Base-by-base conservation (phyloP, 2,329 filamentous ascomycete genomes). In the Phyllosticta ampelicida region DNA sequence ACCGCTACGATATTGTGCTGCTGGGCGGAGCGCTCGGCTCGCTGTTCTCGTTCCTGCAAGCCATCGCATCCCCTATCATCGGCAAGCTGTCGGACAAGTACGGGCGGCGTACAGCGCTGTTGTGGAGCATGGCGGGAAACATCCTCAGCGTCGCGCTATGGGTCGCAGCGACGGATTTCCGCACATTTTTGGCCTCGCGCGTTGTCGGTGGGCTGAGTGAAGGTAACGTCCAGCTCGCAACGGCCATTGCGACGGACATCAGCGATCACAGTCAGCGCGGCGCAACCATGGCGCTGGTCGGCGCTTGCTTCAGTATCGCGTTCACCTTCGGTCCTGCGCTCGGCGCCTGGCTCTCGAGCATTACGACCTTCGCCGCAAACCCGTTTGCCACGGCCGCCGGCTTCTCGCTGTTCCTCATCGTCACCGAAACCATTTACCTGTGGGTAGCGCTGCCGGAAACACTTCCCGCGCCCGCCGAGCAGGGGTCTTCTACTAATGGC, bases 301-400 rank as follows among this genome's bases (percentile, higher is more conserved):
- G 94, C 60, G 91, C 88, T 13, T 97, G 94, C 75, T 99, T 99
- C 75, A 95, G 89, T 61, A 86, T 99, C 64, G 94, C 94, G 18
- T 99, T 99, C 70, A 99, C 94, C 0, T 95, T 96, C 70, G 94
- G 94, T 0, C 94, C 94, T 0, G 90, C 90, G 9, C 80, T 99
- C 8, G 94, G 94, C 60, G 94, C 94, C 1, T 92, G 85, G 70
- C 77, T 99, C 20, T 87, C 89, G 62, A 86, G 82, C 55, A 84
- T 96, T 61, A 83, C 84, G 13, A 83, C 84, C 5, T 86, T 97
- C 21, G 84, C 86, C 2, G 86, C 86, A 23, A 99, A 99, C 69
- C 94, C 94, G 0, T 99, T 99, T 71, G 92, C 90, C 6, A 89
- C 90, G 0, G 91, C 94, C 0, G 94, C 94, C 0, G 88, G 87